These are phyloP conservation scores for Mycena albidolilacea DNA, from an alignment of 768 basidiomycete genomes.

Conservation along the genomic window DNA sequence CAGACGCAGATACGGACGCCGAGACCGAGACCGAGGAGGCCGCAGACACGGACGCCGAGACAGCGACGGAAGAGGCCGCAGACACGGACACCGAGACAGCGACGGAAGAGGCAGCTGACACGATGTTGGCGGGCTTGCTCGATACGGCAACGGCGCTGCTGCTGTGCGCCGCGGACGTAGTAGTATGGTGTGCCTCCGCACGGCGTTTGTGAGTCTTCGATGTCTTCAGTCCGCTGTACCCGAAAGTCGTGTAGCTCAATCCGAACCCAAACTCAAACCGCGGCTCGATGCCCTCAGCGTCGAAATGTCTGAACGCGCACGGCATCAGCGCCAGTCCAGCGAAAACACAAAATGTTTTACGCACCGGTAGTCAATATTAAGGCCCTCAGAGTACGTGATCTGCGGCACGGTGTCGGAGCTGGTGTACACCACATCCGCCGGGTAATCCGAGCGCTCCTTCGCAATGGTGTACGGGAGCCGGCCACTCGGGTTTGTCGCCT, in stretches of 20 bases:
- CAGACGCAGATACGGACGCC: background rate
- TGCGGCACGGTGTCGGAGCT: constrained; percentile 10
- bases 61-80: background rate
- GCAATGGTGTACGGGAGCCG: constrained; percentile 72
- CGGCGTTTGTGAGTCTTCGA: background rate
- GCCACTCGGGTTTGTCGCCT: constrained; percentile 63
- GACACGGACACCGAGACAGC: background rate
- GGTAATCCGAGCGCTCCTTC: constrained; percentile 65
- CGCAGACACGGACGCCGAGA: background rate
- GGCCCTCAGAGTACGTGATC: constrained; percentile 32
- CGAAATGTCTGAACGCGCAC: constrained; percentile 45
- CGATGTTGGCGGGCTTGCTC: background rate
- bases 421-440: constrained; percentile 41
- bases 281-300: constrained; percentile 44
- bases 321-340: constrained; percentile 46
- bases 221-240: constrained; percentile 51
- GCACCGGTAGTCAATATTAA: constrained; percentile 47
- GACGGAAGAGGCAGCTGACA: background rate
- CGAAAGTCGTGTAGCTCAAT: constrained; percentile 61
- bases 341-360: constrained; percentile 42
- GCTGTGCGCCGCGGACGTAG: background rate
- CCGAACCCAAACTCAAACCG: constrained; percentile 52
- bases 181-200: background rate
- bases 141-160: background rate
- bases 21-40: background rate